These are phyloP conservation scores for Mycena albidolilacea DNA, from an alignment of 768 basidiomycete species.

Conservation along the genomic window DNA sequence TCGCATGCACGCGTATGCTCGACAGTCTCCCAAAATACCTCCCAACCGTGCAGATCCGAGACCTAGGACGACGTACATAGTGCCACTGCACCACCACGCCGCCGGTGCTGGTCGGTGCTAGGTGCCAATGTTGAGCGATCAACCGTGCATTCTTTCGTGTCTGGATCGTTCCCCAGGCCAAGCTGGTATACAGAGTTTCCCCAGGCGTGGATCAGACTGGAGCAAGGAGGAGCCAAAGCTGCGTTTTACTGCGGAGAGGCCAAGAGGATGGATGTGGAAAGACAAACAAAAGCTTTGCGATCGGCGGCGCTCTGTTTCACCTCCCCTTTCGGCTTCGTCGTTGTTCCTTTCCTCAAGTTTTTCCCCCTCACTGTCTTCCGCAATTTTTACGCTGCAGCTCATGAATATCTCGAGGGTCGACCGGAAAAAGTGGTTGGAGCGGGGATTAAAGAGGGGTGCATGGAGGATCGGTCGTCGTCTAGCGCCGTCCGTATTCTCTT, in stretches of 20 bases:
- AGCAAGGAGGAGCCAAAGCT: background rate
- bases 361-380: too few relatives aligned
- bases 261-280: background rate
- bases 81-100: background rate
- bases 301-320: too few relatives aligned
- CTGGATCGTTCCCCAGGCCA: background rate
- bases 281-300: too few relatives aligned
- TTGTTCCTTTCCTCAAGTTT: too few relatives aligned
- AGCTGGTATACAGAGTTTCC: background rate
- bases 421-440: too few relatives aligned
- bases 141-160: background rate
- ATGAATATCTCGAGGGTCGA: too few relatives aligned
- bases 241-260: background rate
- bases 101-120: background rate
- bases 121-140: background rate
- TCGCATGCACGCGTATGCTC: background rate
- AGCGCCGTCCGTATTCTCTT: too few relatives aligned
- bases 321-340: too few relatives aligned
- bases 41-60: background rate
- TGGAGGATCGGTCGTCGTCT: too few relatives aligned
- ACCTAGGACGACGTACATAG: background rate
- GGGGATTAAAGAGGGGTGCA: too few relatives aligned
- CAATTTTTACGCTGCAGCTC: too few relatives aligned
- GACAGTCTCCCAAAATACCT: background rate
- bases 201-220: too few relatives aligned